phyloP scores from a whole-genome alignment of 2,329 filamentous ascomycete species.

The Xylariaceae sp. region DNA sequence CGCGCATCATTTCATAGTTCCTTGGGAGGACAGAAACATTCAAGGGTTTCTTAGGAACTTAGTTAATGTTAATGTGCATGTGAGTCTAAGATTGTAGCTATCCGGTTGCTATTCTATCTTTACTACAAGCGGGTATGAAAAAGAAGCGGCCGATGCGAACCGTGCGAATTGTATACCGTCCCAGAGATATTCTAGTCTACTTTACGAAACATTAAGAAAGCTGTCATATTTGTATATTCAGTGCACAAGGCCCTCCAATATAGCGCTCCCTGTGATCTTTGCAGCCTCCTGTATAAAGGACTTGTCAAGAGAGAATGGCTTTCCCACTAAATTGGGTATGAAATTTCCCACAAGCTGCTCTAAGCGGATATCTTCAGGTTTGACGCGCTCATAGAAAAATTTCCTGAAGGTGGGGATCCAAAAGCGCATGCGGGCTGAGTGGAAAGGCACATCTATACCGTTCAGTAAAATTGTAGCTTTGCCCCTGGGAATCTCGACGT shows the following conservation, averaged over 20 bases:
- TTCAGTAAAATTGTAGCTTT: constrained; percentile 22
- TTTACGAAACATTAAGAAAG: no score
- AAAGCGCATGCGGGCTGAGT: constrained; percentile 21
- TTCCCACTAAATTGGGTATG: constrained; percentile 19
- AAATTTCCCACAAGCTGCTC: constrained; percentile 17
- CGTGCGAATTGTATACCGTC: no score
- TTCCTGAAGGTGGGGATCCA: constrained; percentile 22
- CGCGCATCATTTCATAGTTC: no score
- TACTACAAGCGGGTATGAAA: no score
- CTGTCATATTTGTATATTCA: no score
- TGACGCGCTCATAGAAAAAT: constrained; percentile 15
- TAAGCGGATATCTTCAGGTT: constrained; percentile 15
- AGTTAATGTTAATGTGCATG: no score
- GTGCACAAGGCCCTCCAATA: constrained; percentile 20
- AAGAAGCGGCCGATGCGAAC: no score
- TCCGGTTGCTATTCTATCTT: no score
- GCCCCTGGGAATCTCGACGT: constrained; percentile 18
- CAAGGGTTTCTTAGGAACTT: no score
- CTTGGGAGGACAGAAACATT: no score
- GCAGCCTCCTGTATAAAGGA: constrained; percentile 16
- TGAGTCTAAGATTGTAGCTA: no score
- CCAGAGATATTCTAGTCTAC: no score
- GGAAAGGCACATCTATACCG: constrained; percentile 26
- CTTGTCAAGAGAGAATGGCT: constrained; percentile 17
- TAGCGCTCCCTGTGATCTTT: constrained; percentile 33